Percentiles rank a stretch among this genome's conserved stretches.
Evolutionary conservation across 1,284 basidiomycete species (phyloP).

Genomic region (Fomitopsis pinicola): DNA sequence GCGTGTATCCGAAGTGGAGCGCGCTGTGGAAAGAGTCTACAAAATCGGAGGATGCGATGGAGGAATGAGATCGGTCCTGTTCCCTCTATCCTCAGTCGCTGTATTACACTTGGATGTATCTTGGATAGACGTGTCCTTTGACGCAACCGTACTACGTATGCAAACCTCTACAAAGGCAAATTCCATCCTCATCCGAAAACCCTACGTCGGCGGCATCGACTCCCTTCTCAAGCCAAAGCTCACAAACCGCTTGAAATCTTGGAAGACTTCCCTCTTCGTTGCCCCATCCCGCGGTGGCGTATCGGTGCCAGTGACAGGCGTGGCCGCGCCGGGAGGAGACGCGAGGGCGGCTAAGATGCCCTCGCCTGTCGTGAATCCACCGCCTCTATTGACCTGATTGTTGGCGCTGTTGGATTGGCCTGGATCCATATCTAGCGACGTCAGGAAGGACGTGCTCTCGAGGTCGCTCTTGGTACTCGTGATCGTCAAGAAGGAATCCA

Average conservation of each 20-base stretch:
- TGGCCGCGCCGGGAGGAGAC: constrained; percentile 54
- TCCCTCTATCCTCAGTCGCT: background rate
- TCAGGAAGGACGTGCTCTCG: constrained; percentile 85
- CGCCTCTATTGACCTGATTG: constrained; percentile 56
- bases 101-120: constrained; percentile 5
- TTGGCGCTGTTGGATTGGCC: constrained; percentile 40
- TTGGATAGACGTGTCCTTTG: background rate
- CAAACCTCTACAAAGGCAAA: background rate
- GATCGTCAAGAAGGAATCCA: constrained; percentile 88
- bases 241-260: constrained; percentile 80
- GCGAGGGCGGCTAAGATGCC: constrained; percentile 53
- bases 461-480: constrained; percentile 88
- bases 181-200: background rate
- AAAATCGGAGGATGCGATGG: constrained; percentile 27
- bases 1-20: constrained; percentile 86
- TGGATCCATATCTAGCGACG: constrained; percentile 93
- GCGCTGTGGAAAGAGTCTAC: constrained; percentile 40
- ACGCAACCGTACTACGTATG: background rate
- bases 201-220: constrained; percentile 37
- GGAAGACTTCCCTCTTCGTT: constrained; percentile 74
- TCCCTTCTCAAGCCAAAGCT: constrained; percentile 80
- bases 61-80: constrained; percentile 21
- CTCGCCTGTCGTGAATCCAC: constrained; percentile 37
- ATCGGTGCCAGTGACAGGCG: constrained; percentile 42
- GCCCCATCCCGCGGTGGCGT: constrained; percentile 34